Base-by-base conservation (phyloP, 352 stramenopile species). In the Blastocystis sp. region DNA sequence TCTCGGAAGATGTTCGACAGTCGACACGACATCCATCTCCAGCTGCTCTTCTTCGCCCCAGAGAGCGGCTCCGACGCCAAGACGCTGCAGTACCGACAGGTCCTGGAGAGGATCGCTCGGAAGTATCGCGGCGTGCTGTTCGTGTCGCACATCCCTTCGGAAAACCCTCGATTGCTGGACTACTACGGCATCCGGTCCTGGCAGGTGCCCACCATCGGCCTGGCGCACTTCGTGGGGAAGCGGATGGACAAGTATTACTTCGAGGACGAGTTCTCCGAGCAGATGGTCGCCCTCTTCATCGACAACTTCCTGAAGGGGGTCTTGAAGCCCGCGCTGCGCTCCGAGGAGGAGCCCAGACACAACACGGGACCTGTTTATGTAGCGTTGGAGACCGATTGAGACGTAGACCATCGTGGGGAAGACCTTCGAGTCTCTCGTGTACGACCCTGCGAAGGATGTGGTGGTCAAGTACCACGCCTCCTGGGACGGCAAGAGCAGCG, bases 141-240 rank as follows among this genome's bases (percentile, higher is more conserved):
- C n/a, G 20, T 84, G 26, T 43, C 62, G 20, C 73, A 84, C 53
- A 66, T 84, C 43, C 73, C 73, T 5, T 34, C 73, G 56, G 73
- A 84, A 55, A 84, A 84, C 43, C 50, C 73, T 6, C 45, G 73
- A 53, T 41, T 84, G 8, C n/a, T 84, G 37, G 73, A 66, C 56
- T 84, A 69, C 53, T 84, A 68, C 50, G 47, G 73, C 34, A 5
- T 84, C 37, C 45, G 55, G 13, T 3, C 59, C 53, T 34, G 18
- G 34, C 29, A 64, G 37, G 34, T 84, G 20, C 73, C 73, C 3
- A 47, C 73, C 20, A 68, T 66, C 56, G 47, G 53, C n/a, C 29
- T 84, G 73, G 23, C 54, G 54, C 2, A 18, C 20, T 59, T 45
- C 39, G 73, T 54, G 50, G 54, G 54, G 0, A 13, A 13, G 18